Base-by-base conservation (phyloP, 768 basidiomycete species). In the Tulasnella sp. region DNA sequence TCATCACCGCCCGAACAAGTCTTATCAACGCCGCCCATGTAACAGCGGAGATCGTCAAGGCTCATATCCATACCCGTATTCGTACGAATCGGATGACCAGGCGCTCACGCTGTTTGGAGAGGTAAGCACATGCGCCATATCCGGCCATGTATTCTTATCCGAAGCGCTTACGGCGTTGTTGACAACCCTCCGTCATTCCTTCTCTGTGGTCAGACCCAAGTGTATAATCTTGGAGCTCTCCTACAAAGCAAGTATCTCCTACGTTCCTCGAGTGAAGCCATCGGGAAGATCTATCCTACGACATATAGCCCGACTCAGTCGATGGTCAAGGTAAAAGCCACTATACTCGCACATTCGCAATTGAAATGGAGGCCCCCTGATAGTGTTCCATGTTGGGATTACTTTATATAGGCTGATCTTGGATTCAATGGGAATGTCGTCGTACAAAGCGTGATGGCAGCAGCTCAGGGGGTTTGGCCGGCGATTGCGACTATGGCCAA, bases 391-490 rank as follows among this genome's bases (percentile, higher is more conserved):
- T 49, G 23, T 17, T 29, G 51, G 51, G 23, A 3, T 51, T 17
- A 8, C 11, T 11, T n/a, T 26, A 8, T 29, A 42, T 47, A 77
- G 17, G 85, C 86, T 1, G 85, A 88, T 68, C 79, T 78, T 26
- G 83, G 83, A 4, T 84, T 80, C 17, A 86, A 88, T n/a, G n/a
- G n/a, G n/a, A n/a, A n/a, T n/a, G 70, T 79, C 77, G 17, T 79
- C 75, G 34, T 82, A 84, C n/a, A 81, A 83, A 44, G 75, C 3
- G 82, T 85, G 9, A 71, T 79, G 24, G 83, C 86, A 0, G 69
- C 88, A 52, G 70, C 83, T 9, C 87, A 88, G 68, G 86, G 86
- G 11, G 67, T 88, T 45, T 84, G 78, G 72, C 86, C 85, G 2
- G 69, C 73, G 2, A 38, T 7, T 15, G 79, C 75, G 68, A 72